These are phyloP conservation scores for Gnetum montanum DNA, from an alignment of 75 land plant species.

Conservation along the genomic window DNA sequence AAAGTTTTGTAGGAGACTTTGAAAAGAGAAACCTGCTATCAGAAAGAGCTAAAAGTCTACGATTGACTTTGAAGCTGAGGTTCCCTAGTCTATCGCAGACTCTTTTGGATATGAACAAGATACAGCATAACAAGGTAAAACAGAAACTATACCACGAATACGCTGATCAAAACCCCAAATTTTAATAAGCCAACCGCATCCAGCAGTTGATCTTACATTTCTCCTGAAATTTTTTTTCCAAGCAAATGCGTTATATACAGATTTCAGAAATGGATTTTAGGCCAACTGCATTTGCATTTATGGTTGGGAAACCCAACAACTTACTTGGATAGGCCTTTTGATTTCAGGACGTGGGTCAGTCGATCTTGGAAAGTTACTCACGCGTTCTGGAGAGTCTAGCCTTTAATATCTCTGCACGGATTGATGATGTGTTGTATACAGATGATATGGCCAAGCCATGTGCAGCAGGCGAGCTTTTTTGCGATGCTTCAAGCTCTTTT, in stretches of 20 bases:
- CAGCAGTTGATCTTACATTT: too few relatives aligned
- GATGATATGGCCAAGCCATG: slow-evolving; percentile 30
- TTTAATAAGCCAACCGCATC: too few relatives aligned
- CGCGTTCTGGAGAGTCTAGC: slow-evolving; percentile 94
- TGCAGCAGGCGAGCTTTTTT: slow-evolving; percentile 13
- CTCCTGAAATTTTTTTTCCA: not conserved
- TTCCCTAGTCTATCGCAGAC: slow-evolving; percentile 89
- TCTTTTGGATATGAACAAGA: slow-evolving; percentile 80
- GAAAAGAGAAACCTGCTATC: slow-evolving; percentile 58
- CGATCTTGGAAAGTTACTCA: slow-evolving; percentile 95
- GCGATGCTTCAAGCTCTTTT: slow-evolving; percentile 18
- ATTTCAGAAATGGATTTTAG: too few relatives aligned
- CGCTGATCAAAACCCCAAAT: not conserved
- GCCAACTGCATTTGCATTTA: too few relatives aligned
- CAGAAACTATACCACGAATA: too few relatives aligned
- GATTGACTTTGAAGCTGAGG: slow-evolving; percentile 45
- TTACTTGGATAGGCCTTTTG: too few relatives aligned
- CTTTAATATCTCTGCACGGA: slow-evolving; percentile 74
- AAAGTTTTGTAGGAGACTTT: slow-evolving; percentile 53
- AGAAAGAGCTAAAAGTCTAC: slow-evolving; percentile 65
- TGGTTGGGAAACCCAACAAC: too few relatives aligned
- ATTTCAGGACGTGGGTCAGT: slow-evolving; percentile 95
- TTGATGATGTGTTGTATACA: slow-evolving; percentile 63
- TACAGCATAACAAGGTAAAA: slow-evolving; percentile 82
- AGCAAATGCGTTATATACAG: not conserved